phyloP scores from a whole-genome alignment of 108 stramenopile genomes.

The Cyclotella kingstonii region DNA sequence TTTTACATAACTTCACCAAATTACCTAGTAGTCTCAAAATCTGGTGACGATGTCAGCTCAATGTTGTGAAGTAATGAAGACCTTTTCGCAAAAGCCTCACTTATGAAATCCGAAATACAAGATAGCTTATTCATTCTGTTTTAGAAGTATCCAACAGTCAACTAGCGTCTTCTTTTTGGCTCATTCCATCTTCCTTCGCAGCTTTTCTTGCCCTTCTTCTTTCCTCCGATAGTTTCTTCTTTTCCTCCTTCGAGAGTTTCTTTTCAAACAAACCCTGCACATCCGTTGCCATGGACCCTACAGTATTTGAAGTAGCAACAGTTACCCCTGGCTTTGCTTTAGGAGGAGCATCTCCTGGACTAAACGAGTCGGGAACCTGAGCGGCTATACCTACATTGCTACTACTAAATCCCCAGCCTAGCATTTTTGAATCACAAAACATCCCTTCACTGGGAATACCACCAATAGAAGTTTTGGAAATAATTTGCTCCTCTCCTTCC shows the following conservation, averaged over 20 bases:
- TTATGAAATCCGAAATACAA: too few relatives aligned
- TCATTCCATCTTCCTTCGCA: constrained; percentile 56
- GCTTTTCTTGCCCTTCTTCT: constrained; percentile 64
- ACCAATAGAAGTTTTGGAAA: constrained; percentile 79
- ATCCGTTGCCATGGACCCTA: constrained; percentile 21
- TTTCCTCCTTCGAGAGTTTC: constrained; percentile 90
- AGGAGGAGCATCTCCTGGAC: constrained; percentile 70
- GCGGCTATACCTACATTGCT: constrained; percentile 73
- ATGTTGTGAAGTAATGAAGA: too few relatives aligned
- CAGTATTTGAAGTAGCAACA: constrained; percentile 10
- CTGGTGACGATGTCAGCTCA: too few relatives aligned
- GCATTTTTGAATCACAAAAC: constrained; percentile 88
- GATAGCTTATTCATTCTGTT: too few relatives aligned
- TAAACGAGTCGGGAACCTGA: constrained; percentile 62
- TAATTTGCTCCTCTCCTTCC: constrained; percentile 60
- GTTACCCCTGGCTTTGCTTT: constrained; percentile 63
- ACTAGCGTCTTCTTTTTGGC: constrained; percentile 21
- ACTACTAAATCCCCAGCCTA: constrained; percentile 88
- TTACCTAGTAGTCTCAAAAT: too few relatives aligned
- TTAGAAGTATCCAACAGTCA: constrained; percentile 6
- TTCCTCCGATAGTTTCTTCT: constrained; percentile 81
- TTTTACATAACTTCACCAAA: too few relatives aligned
- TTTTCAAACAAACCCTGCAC: constrained; percentile 71
- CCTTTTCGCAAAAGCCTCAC: too few relatives aligned
- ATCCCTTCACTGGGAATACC: constrained; percentile 82